Evolutionary conservation across 805 yeast species (phyloP), one percentile per base, ranked within the genome.

Genomic region (Teunomyces stri): DNA sequence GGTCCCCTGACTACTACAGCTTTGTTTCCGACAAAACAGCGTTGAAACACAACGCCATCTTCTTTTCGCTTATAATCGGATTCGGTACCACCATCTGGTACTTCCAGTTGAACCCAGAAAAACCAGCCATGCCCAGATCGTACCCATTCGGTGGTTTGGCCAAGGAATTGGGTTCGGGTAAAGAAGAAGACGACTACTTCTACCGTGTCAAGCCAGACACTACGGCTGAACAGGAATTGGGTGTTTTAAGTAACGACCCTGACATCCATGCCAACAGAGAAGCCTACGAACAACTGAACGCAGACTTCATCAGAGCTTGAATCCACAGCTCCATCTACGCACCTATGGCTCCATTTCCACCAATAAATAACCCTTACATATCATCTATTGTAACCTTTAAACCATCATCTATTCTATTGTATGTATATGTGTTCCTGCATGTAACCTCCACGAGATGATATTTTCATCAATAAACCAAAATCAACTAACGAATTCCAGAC

Each of bases 1-100:
- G 96, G 96, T 80, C 96, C 6, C 94, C 96, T 10, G 95, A 88
- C 60, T 78, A 82, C 60, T 81, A 74, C 63, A 81, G 82, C 56
- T 64, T 72, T 33, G 85, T 82, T 29, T 69, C 78, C 34, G 85
- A 86, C 65, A 61, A 66, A 40, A 76, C 79, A 28, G 95, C 96
- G 1, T 64, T 82, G 45, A 75, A 67, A 55, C 80, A 80, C 64
- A 78, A 82, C 52, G 69, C 68, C n/a, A 60, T 70, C 6, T 85
- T 85, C 66, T 69, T 73, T 49, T 59, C 66, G 4, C 56, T 60
- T 31, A 51, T 72, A 38, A 42, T 69, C 50, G 69, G 69, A 2
- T 79, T 85, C 57, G 82, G 76, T n/a, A 65, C 61, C 20, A 47
- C 61, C 34, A 61, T 72, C 44, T 60, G 65, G 53, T 75, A 45